Conservation (phyloP, 75 land plant species). For the Chamaecyparis obtusa region DNA sequence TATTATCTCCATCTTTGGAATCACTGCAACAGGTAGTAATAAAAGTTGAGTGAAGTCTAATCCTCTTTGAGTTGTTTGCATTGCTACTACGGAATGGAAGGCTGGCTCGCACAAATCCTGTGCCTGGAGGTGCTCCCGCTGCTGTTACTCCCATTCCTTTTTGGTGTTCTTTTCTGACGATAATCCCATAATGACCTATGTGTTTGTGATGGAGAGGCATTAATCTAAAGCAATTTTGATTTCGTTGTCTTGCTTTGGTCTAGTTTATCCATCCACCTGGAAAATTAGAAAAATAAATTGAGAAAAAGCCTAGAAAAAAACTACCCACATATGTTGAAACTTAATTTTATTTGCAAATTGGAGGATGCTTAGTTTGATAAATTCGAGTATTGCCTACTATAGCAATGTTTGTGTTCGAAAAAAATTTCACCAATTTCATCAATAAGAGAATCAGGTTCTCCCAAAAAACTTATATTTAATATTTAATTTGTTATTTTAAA, state of each 20-base stretch:
- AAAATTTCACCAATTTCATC: too few relatives aligned
- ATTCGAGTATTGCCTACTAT: too few relatives aligned
- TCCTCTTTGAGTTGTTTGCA: background rate
- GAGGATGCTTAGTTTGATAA: background rate
- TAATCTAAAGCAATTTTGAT: background rate
- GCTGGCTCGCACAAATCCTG: background rate
- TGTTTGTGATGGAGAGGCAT: background rate
- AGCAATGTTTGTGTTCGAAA: too few relatives aligned
- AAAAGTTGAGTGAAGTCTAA: background rate
- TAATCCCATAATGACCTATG: background rate
- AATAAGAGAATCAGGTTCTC: too few relatives aligned
- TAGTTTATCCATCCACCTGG: background rate
- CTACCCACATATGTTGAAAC: background rate
- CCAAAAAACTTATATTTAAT: too few relatives aligned
- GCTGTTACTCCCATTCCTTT: background rate
- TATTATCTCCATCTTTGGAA: background rate
- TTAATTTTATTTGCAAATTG: background rate
- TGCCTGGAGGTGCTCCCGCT: background rate
- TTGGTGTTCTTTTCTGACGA: background rate
- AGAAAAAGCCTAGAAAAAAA: background rate
- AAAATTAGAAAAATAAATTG: background rate
- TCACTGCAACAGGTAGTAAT: background rate
- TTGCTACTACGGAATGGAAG: background rate
- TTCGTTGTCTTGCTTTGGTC: background rate
- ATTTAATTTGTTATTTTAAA: too few relatives aligned